These are phyloP conservation scores for Adansonia rubrostipa DNA, from an alignment of 441 rosid species.

Conservation along the genomic window DNA sequence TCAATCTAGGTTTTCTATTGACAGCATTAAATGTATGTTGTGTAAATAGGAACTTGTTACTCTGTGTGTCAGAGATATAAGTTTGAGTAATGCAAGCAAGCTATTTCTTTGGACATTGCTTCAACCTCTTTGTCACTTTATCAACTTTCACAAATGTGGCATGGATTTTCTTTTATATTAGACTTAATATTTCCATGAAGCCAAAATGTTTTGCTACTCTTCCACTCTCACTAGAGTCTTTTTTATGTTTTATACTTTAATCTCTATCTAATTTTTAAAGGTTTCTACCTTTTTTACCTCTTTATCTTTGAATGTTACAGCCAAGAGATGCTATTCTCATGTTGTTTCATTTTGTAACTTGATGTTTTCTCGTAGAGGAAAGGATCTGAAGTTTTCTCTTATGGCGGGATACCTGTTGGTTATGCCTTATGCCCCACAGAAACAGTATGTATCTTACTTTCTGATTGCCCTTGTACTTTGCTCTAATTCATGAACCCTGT, in stretches of 20 bases:
- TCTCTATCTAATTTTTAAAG: conserved; percentile 1
- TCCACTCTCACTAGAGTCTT: background rate
- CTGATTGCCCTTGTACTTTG: background rate
- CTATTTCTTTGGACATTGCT: background rate
- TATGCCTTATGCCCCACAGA: conserved; percentile 76
- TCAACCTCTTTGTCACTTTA: background rate
- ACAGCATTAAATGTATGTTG: background rate
- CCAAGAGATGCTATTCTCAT: conserved; percentile 4
- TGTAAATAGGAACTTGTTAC: conserved; percentile 2
- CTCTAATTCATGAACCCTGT: background rate
- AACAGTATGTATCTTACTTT: conserved; percentile 55
- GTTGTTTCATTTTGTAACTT: conserved; percentile 16
- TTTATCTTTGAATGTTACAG: background rate
- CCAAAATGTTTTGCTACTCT: background rate
- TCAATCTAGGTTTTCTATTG: background rate
- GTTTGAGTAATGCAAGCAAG: background rate
- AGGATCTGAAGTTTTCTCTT: conserved; percentile 76
- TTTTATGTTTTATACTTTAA: conserved; percentile 6
- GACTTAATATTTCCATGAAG: conserved; percentile 3
- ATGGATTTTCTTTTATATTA: background rate
- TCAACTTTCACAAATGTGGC: conserved; percentile 11
- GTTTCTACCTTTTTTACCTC: background rate
- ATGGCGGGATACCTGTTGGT: conserved; percentile 79
- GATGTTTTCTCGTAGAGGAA: conserved; percentile 60
- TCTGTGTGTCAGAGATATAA: background rate